Percentiles rank a stretch among this genome's conserved stretches.
Conservation (phyloP, 495 filamentous ascomycete species). For the Staphylotrichum longicolle region DNA sequence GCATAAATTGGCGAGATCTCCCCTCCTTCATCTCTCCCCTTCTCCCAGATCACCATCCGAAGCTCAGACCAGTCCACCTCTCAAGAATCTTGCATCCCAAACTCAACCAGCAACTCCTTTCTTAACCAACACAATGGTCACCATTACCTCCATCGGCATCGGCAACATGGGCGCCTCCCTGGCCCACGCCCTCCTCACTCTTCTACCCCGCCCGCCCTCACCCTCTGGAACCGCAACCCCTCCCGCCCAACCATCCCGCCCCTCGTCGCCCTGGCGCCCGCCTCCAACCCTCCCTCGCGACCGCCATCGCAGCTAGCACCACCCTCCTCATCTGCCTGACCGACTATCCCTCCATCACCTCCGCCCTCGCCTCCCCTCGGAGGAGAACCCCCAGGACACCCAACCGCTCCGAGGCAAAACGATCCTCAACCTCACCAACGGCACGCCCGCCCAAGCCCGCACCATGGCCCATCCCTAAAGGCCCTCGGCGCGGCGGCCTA, state of each 20-base stretch:
- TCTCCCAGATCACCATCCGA: neutral
- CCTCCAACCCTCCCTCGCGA: conserved; percentile 6
- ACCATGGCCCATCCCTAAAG: neutral
- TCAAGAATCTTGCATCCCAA: neutral
- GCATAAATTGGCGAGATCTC: no score
- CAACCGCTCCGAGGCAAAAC: conserved; percentile 21
- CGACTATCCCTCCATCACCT: conserved; percentile 18
- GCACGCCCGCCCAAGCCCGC: conserved; percentile 20
- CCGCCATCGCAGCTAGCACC: conserved; percentile 11
- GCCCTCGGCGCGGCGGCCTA: conserved; percentile 9
- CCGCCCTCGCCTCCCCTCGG: neutral
- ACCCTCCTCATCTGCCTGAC: conserved; percentile 21
- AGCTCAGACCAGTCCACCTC: neutral
- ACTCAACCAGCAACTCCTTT: neutral
- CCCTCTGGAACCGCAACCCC: conserved; percentile 26
- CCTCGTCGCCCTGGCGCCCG: conserved; percentile 7
- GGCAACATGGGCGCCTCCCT: conserved; percentile 26
- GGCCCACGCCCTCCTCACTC: conserved; percentile 12
- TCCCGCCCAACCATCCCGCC: conserved; percentile 14
- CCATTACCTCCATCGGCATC: conserved; percentile 24
- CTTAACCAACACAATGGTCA: neutral
- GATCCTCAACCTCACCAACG: conserved; percentile 30
- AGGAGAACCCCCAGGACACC: neutral
- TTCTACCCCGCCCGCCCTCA: neutral
- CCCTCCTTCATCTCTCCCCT: no score